These are phyloP conservation scores for Suillus ampliporus DNA, from an alignment of 768 basidiomycete species.

Conservation along the genomic window DNA sequence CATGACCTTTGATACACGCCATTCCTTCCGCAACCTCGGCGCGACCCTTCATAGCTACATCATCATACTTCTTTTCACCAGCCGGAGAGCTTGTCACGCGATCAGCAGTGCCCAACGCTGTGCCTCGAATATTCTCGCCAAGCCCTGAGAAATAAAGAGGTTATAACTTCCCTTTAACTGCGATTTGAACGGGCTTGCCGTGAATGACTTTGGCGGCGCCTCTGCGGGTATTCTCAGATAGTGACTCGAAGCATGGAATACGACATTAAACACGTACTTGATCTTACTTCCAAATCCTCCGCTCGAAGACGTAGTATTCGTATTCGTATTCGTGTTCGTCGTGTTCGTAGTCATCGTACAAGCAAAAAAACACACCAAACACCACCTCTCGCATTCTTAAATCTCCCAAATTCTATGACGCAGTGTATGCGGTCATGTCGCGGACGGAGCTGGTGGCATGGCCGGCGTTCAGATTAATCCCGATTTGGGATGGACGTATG, in stretches of 20 bases:
- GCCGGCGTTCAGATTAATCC: not conserved
- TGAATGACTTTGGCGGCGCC: conserved; percentile 44
- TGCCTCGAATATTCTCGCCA: conserved; percentile 52
- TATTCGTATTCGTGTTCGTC: conserved; percentile 3
- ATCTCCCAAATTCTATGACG: conserved; percentile 9
- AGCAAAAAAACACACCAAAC: not conserved
- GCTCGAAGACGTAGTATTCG: not conserved
- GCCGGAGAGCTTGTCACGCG: conserved; percentile 30
- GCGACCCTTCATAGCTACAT: conserved; percentile 43
- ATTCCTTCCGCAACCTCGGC: conserved; percentile 48
- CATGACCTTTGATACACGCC: conserved; percentile 31
- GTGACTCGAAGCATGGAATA: not conserved
- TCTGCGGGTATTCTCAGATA: conserved; percentile 26
- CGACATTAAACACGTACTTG: conserved; percentile 11
- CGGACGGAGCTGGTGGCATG: not conserved
- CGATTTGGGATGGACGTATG: not conserved
- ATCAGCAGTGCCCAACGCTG: conserved; percentile 47
- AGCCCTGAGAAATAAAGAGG: conserved; percentile 36
- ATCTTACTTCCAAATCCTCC: conserved; percentile 23
- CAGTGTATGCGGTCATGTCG: conserved; percentile 14
- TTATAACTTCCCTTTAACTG: conserved; percentile 11
- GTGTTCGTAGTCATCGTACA: conserved; percentile 2
- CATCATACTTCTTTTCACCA: conserved; percentile 38
- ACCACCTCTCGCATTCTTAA: not conserved
- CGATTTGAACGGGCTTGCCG: conserved; percentile 28